A percentile compares a stretch with the other conserved stretches of the same genome.
These are phyloP conservation scores for Diaporthe longicolla DNA, from an alignment of 2,329 filamentous ascomycete species.

Conservation along the genomic window DNA sequence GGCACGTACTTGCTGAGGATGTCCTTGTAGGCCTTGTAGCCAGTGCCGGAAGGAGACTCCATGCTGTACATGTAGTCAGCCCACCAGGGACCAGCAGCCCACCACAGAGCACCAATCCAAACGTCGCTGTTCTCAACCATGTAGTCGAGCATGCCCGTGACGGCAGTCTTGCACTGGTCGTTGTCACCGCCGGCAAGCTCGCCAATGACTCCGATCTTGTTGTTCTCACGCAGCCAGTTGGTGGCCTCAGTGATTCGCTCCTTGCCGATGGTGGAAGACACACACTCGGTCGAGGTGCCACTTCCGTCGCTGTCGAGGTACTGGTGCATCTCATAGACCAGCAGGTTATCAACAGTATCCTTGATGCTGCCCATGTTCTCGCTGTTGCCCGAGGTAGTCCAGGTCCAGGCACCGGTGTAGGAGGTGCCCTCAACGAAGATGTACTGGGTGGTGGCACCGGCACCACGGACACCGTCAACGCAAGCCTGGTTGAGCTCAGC, in stretches of 20 bases:
- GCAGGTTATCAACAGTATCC: constrained; percentile 62
- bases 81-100: constrained; percentile 72
- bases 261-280: constrained; percentile 62
- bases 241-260: constrained; percentile 65
- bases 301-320: constrained; percentile 70
- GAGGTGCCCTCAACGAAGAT: constrained; percentile 71
- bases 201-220: constrained; percentile 68
- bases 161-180: constrained; percentile 63
- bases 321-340: constrained; percentile 73
- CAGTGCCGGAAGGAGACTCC: constrained; percentile 60
- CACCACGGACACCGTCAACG: constrained; percentile 72
- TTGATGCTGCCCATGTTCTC: constrained; percentile 58
- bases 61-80: constrained; percentile 62
- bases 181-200: constrained; percentile 71
- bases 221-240: constrained; percentile 68
- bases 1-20: constrained; percentile 40
- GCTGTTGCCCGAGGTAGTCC: constrained; percentile 58
- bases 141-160: constrained; percentile 66
- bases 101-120: constrained; percentile 71
- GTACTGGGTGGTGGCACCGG: constrained; percentile 69
- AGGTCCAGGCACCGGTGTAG: constrained; percentile 65
- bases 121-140: constrained; percentile 69
- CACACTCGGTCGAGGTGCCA: constrained; percentile 63
- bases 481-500: constrained; percentile 74
- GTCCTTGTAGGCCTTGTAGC: constrained; percentile 50